Percentiles rank a stretch among this genome's conserved stretches.
These are phyloP conservation scores for Babesia bovis DNA, from an alignment of 169 alveolate genomes.

Conservation along the genomic window DNA sequence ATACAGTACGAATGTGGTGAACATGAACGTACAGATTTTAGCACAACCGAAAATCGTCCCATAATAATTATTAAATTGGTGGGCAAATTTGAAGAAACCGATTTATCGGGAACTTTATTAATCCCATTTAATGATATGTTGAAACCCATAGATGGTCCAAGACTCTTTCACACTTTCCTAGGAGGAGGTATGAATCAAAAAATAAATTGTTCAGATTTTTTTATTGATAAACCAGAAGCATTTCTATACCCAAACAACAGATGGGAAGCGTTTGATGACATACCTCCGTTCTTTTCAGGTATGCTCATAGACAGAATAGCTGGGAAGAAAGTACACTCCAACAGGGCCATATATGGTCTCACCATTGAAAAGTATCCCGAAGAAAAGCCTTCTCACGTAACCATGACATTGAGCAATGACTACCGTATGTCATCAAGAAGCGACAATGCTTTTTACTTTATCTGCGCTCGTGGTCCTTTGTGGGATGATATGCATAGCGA, in stretches of 20 bases:
- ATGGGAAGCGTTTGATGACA: slow-evolving; percentile 29
- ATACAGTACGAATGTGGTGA: slow-evolving; percentile 13
- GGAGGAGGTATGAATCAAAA: slow-evolving; percentile 2
- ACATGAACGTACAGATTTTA: neutral
- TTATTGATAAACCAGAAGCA: neutral
- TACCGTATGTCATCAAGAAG: slow-evolving; percentile 17
- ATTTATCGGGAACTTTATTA: neutral
- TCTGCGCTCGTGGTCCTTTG: slow-evolving; percentile 3
- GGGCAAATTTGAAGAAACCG: slow-evolving; percentile 15
- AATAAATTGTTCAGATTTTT: slow-evolving; percentile 26
- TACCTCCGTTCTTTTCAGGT: slow-evolving; percentile 22
- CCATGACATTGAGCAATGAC: neutral
- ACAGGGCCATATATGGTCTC: slow-evolving; percentile 28
- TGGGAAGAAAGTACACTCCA: slow-evolving; percentile 13
- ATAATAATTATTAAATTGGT: slow-evolving; percentile 28
- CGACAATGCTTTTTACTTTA: slow-evolving; percentile 24
- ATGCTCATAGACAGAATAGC: slow-evolving; percentile 3
- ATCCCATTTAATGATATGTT: neutral
- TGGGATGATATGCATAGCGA: slow-evolving; percentile 36
- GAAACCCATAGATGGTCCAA: slow-evolving; percentile 5
- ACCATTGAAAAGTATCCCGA: neutral
- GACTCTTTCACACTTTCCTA: slow-evolving; percentile 4
- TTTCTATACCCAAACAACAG: neutral
- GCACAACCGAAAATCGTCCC: neutral
- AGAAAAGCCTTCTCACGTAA: neutral